Conservation (phyloP, 345 rosid genomes). For the Linum lewisii region DNA sequence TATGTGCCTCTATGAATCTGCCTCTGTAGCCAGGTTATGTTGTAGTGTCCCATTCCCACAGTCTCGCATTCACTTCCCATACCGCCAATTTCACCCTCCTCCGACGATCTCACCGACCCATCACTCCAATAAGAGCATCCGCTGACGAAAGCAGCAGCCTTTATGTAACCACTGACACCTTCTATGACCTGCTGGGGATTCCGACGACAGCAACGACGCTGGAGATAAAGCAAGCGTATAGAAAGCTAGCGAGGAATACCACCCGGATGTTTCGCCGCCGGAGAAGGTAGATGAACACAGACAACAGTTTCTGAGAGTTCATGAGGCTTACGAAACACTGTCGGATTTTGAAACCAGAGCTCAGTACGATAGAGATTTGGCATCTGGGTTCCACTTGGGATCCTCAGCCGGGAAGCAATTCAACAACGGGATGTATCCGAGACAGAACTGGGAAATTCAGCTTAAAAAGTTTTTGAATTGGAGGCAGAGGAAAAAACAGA, state of each 20-base stretch:
- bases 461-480: too few relatives aligned
- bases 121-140: too few relatives aligned
- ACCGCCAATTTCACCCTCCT: too few relatives aligned
- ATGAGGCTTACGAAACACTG: constrained; percentile 26
- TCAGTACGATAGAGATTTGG: constrained; percentile 19
- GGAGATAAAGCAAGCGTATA: constrained; percentile 4
- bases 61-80: too few relatives aligned
- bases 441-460: too few relatives aligned
- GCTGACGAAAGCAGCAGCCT: background rate
- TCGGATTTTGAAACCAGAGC: constrained; percentile 19
- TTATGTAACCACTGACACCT: background rate
- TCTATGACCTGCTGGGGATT: constrained; percentile 1
- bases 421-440: too few relatives aligned
- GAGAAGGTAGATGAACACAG: background rate
- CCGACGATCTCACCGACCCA: background rate
- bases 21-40: too few relatives aligned
- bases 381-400: constrained; percentile 18
- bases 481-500: too few relatives aligned
- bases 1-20: too few relatives aligned
- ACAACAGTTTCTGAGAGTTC: constrained; percentile 17
- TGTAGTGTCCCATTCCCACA: too few relatives aligned
- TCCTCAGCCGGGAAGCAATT: constrained; percentile 16
- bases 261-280: constrained; percentile 2
- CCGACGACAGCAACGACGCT: background rate
- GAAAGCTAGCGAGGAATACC: background rate